Base-by-base conservation (phyloP, 2,329 filamentous ascomycete species). In the Beauveria bassiana region DNA sequence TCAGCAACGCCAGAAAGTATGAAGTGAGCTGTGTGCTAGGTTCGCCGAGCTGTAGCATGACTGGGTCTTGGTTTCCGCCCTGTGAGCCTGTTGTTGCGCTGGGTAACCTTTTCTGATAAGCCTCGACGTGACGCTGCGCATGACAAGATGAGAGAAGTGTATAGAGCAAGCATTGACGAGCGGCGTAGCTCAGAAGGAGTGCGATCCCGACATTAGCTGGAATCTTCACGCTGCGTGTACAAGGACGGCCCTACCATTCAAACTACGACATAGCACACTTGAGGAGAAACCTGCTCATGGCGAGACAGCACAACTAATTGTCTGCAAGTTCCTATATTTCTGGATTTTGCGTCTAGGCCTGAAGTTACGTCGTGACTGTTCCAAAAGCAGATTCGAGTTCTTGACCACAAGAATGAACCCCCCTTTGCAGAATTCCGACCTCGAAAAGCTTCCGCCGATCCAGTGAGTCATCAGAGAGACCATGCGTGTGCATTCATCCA, bases 281-380 rank as follows among this genome's bases (percentile, higher is more conserved):
- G 80, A 92, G 93, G 90, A 93, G 93, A 69, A 89, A 89, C 0
- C 80, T 93, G 18, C 81, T 93, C 57, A 93, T 95, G 89, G 90
- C 87, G 12, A 90, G 90, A 56, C 90, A 95, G 70, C 90, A 93
- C 76, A 89, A 88, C 1, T 92, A 89, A 0, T 88, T 89, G 5
- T 87, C 89, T 0, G 88, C 88, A n/a, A 86, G 86, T 66, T 81
- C 87, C 9, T 93, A 89, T 89, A 90, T 91, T 66, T 66, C 80
- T 93, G 14, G 87, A 86, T 54, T 81, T 93, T 3, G 89, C 90
- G 10, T 82, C 86, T 1, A 79, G 86, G 18, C 89, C 89, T 0
- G 81, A 88, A 28, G 82, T 92, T 61, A 75, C 84, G 56, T 87
- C 91, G 65, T 85, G 89, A 64, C 80, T 93, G 14, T 86, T 89